phyloP scores from a whole-genome alignment of 768 basidiomycete genomes.

The Tulasnella sp. region DNA sequence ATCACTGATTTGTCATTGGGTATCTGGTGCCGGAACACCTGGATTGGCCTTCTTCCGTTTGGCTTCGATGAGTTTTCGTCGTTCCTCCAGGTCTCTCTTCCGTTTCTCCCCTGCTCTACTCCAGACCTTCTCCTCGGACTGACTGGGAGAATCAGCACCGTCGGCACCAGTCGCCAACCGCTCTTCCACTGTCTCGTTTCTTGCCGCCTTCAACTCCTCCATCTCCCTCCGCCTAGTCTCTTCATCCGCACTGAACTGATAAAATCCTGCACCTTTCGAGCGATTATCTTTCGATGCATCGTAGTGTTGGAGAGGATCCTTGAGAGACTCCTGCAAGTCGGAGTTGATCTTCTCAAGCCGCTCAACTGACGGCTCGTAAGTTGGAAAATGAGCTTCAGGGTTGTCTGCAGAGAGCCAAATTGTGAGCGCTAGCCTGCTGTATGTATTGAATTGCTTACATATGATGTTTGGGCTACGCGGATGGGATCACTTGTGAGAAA shows the following conservation, averaged over 20 bases:
- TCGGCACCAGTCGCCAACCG: constrained; percentile 11
- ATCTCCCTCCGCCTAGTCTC: constrained; percentile 66
- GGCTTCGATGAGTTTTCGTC: constrained; percentile 15
- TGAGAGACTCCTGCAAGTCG: constrained; percentile 55
- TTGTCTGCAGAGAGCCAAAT: constrained; percentile 40
- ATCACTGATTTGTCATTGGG: no score
- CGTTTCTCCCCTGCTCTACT: constrained; percentile 13
- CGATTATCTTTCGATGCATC: constrained; percentile 75
- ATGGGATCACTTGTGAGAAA: constrained; percentile 12
- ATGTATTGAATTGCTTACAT: constrained; percentile 28
- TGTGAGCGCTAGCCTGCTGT: background rate
- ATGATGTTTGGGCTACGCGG: constrained; percentile 43
- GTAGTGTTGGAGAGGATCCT: constrained; percentile 66
- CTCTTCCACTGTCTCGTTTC: constrained; percentile 4
- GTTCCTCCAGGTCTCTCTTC: constrained; percentile 19
- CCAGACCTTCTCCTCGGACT: constrained; percentile 4
- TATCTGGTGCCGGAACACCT: background rate
- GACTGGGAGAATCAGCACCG: background rate
- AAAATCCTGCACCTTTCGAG: constrained; percentile 81
- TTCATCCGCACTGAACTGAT: constrained; percentile 72
- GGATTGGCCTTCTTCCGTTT: constrained; percentile 11
- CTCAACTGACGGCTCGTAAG: constrained; percentile 76
- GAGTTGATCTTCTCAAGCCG: constrained; percentile 63
- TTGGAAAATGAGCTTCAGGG: constrained; percentile 76
- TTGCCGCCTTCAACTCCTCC: constrained; percentile 57